Evolutionary conservation across 179 eudicot species (phyloP), one percentile per base, ranked within the genome.

Genomic region (Dionaea muscipula): DNA sequence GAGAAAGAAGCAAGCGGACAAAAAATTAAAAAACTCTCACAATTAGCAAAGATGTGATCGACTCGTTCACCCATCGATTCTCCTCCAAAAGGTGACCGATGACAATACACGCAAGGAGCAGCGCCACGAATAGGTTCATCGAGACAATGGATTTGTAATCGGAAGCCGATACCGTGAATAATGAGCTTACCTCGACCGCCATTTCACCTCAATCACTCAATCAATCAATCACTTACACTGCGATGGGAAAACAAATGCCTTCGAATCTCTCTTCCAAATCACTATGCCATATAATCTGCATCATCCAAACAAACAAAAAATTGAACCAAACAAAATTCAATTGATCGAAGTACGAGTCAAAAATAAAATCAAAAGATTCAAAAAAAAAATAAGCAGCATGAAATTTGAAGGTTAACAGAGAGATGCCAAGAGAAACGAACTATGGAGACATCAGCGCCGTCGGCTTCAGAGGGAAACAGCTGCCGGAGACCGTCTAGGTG

Each of bases 61-160:
- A 87, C 70, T 84, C 98, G 25, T 91, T 91, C 93, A 91, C 79
- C 98, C 98, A 91, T 12, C 96, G 82, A 55, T 72, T 84, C 69
- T 87, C 96, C 74, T 87, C 96, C 21, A 87, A 72, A 51, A 91
- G 79, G 71, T 91, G 98, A 45, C 98, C 98, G 12, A 91, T 70
- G 51, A 91, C 82, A 26, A 91, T 87, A 59, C 98, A 87, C 31
- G 74, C 84, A 53, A 90, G 82, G 4, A 91, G 72, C 50, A 91
- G 79, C 1, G 94, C 87, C 45, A 87, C 94, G 52, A 91, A 91
- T 59, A 91, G 56, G 74, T 79, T 84, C 68, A 87, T 82, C 1
- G 95, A 74, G 27, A 84, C 94, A 63, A 91, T 84, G 0, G 96
- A 81, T 53, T 62, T 58, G 52, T 84, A 82, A 52, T 91, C 93